Base-by-base conservation (phyloP, 306 rosid genomes). In the Urtica urens region DNA sequence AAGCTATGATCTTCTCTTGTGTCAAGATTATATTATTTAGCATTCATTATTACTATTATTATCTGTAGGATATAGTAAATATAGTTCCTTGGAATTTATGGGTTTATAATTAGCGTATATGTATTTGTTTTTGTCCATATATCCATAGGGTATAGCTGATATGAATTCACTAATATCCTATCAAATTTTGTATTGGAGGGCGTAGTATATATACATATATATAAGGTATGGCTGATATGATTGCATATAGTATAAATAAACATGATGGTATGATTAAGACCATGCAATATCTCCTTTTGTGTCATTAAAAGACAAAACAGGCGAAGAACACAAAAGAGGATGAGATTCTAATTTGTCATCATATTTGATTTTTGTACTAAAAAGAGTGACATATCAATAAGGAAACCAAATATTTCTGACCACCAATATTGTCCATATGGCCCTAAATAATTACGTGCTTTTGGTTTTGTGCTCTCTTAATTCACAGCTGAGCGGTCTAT, bases 381-480 rank as follows among this genome's bases (percentile, higher is more conserved):
- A 27, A 11, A 18, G 20, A 67, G 16, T 10, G 40, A 38, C 20
- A 46, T 41, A 30, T 51, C 42, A 55, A 21, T 7, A n/a, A 46
- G 31, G 23, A 23, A 44, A 55, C 55, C 38, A 39, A 31, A 17
- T 17, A 10, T 41, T 60, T 31, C 54, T 19, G 13, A 51, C 44
- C 29, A 37, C 62, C 51, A 28, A 18, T 24, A 20, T 61, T 43
- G 18, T 38, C 68, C 39, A 60, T 16, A 17, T 14, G 1, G n/a
- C n/a, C 51, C 22, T 40, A 3, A 27, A 28, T 15, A 16, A 34
- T 12, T 27, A 14, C 51, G 17, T 7, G 30, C 33, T 7, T 37
- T 60, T 50, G 51, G 54, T 16, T 44, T 29, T 51, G 66, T 56
- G 74, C 51, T 56, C 58, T 62, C 65, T 50, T 55, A 56, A 56